Base-by-base conservation (phyloP, 331 rosid species). In the Rosa hybrid region DNA sequence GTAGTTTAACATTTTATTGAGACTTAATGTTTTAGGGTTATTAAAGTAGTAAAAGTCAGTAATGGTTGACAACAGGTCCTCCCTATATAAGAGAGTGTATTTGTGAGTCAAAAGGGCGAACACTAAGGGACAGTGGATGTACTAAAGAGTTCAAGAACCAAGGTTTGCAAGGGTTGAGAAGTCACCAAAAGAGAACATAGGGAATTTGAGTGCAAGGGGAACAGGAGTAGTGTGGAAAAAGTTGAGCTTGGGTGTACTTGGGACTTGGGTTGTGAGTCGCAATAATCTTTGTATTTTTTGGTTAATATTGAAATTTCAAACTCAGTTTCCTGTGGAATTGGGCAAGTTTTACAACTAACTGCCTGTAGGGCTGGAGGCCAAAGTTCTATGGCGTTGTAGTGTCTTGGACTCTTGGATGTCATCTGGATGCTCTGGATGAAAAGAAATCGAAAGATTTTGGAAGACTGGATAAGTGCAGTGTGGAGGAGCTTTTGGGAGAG, bases 121-220 rank as follows among this genome's bases (percentile, higher is more conserved):
- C 18, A 2, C 54, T 13, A 49, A 12, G 39, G 39, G 39, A 34
- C 39, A 34, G 39, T 34, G 57, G 57, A 48, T 48, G 12, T 51
- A 51, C 63, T 25, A 1, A 45, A 12, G 42, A 27, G 50, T 53
- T 41, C 20, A 53, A 34, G n/a, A 34, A 74, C 77, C 77, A 74
- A 34, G 67, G 77, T 12, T 73, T 73, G 46, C 11, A 30, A 11
- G 50, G 34, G 57, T 51, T 51, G 42, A 23, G 16, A 42, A n/a
- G 11, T 11, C 41, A 57, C 4, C 6, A 42, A 74, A 56, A 56
- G 39, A 16, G 54, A 44, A n/a, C 6, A 14, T 41, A 54, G 17
- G 71, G 70, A 11, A 75, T 17, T 59, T 1, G 45, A 76, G 46
- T 76, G 71, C 16, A 76, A 60, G 71, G 59, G 71, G 44, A 50